Base-by-base conservation (phyloP, 768 basidiomycete genomes). In the Rhizopogon salebrosus region DNA sequence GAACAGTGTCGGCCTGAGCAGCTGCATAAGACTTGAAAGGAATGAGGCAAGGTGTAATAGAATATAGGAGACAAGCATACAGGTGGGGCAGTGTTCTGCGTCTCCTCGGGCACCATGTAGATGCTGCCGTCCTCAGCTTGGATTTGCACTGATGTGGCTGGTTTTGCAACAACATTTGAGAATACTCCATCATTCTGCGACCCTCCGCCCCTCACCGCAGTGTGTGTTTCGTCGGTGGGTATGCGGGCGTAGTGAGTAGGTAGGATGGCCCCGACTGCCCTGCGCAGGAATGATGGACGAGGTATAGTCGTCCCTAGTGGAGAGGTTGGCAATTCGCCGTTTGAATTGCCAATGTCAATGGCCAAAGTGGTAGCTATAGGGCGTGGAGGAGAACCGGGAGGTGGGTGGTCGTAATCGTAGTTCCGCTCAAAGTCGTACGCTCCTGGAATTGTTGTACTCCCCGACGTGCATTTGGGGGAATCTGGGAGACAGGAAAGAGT, bases 151-250 rank as follows among this genome's bases (percentile, higher is more conserved):
- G 65, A 66, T 49, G 72, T 70, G 38, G 65, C 65, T 1, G 97
- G 95, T 66, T 97, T 97, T 1, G 95, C 95, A 59, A 82, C 85
- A 35, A 99, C 83, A 63, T 98, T 99, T 27, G 89, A 85, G 64
- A 98, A 99, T 8, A 98, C 95, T 3, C 97, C 97, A 60, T 97
- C 94, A 62, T 95, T 93, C 27, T 92, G 82, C 16, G 72, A 75
- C 0, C 89, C 90, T 6, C 85, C 84, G 29, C 90, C 90, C n/a
- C 72, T 65, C 41, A 56, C 41, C 16, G 62, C 62, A 40, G 54
- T 66, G 55, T 56, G 61, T 8, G 72, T 59, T 42, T 63, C 55
- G 8, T 70, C 64, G 18, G 76, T 75, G 1, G 82, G 77, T 34
- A 82, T 69, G 2, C 70, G 74, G 31, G 76, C 67, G 61, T 90